These are phyloP conservation scores for Sonneratia caseolaris DNA, from an alignment of 345 rosid species.

Conservation along the genomic window DNA sequence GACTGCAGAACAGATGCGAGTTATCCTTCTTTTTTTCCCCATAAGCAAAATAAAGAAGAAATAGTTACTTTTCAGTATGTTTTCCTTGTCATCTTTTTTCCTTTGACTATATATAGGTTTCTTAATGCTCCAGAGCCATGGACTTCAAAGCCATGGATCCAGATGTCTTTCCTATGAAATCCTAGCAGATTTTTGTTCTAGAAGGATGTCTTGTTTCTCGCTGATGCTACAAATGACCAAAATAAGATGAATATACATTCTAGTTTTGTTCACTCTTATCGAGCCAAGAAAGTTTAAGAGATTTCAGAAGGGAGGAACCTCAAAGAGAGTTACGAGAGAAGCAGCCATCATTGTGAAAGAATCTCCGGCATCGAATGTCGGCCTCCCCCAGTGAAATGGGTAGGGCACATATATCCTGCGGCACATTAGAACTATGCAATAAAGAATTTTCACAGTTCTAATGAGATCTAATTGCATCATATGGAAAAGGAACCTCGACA, in stretches of 20 bases:
- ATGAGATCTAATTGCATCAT: neutral
- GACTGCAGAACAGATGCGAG: constrained; percentile 27
- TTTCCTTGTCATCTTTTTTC: too few relatives aligned
- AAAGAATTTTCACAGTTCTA: neutral
- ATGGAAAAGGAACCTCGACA: neutral
- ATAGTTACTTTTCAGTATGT: too few relatives aligned
- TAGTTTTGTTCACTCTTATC: neutral
- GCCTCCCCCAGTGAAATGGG: constrained; percentile 74
- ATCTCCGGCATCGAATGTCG: constrained; percentile 50
- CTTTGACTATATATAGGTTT: too few relatives aligned
- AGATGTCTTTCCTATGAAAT: too few relatives aligned
- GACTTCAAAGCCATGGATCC: too few relatives aligned
- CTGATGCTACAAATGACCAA: too few relatives aligned
- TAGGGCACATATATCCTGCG: constrained; percentile 60
- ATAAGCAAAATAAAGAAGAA: too few relatives aligned
- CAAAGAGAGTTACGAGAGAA: constrained; percentile 35
- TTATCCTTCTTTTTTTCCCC: neutral
- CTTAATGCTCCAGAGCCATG: too few relatives aligned
- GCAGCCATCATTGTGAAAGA: constrained; percentile 61
- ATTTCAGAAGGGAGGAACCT: neutral
- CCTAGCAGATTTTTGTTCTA: too few relatives aligned
- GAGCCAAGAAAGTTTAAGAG: neutral
- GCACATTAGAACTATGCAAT: neutral
- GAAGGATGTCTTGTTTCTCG: too few relatives aligned
- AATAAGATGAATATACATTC: neutral